Conservation (phyloP, 164 flowering plant species). For the Vitis labrusca region DNA sequence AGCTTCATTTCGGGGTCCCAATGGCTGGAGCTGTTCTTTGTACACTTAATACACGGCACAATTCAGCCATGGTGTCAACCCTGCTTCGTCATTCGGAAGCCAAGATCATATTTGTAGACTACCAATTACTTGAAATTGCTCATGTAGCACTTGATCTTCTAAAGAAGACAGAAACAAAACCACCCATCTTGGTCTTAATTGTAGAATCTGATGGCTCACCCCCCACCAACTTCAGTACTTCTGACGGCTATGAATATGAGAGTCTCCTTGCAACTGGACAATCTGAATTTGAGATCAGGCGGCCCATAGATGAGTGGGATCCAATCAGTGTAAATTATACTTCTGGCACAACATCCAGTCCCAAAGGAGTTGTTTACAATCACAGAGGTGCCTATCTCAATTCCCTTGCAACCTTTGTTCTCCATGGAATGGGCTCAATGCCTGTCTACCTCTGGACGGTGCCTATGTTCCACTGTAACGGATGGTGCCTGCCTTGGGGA, state of each 20-base stretch:
- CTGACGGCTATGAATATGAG: conserved; percentile 18
- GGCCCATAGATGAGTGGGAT: conserved; percentile 39
- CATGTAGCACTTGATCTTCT: too few relatives aligned
- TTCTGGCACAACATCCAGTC: conserved; percentile 50
- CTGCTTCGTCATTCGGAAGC: conserved; percentile 48
- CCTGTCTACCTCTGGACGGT: conserved; percentile 57
- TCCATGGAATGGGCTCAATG: conserved; percentile 19
- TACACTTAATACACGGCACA: conserved; percentile 54
- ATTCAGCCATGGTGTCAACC: conserved; percentile 43
- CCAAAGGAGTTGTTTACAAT: conserved; percentile 57
- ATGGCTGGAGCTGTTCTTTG: conserved; percentile 72
- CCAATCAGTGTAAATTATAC: conserved; percentile 52
- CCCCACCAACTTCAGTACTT: too few relatives aligned
- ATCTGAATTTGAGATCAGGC: conserved; percentile 14
- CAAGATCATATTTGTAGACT: conserved; percentile 40
- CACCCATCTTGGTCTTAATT: not conserved
- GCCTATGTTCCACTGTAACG: conserved; percentile 62
- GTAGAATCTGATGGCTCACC: too few relatives aligned
- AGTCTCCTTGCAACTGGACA: conserved; percentile 20
- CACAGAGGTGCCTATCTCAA: conserved; percentile 55
- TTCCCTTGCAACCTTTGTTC: conserved; percentile 32
- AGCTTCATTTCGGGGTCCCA: conserved; percentile 73
- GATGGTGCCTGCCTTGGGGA: conserved; percentile 60
- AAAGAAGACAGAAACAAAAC: too few relatives aligned
- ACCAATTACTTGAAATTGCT: conserved; percentile 16